phyloP scores from a whole-genome alignment of 2,329 filamentous ascomycete species.

The Chalaropsis thielavioides region DNA sequence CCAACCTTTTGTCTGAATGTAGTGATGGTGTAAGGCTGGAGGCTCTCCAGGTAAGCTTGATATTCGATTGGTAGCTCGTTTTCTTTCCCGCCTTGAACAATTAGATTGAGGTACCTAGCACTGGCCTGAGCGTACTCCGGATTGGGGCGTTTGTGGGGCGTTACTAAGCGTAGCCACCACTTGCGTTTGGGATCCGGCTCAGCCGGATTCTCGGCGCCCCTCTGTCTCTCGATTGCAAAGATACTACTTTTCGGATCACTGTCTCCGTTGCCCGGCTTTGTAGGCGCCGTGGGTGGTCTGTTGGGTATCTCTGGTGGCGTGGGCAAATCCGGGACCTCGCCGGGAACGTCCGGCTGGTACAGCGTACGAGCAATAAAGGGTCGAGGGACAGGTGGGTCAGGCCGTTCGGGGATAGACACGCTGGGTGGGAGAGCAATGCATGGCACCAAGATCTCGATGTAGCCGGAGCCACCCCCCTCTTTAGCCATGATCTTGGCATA shows the following conservation, averaged over 20 bases:
- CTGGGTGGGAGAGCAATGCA: constrained; percentile 54
- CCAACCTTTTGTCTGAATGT: constrained; percentile 52
- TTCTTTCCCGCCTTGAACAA: constrained; percentile 65
- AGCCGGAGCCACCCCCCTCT: constrained; percentile 75
- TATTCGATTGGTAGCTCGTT: constrained; percentile 70
- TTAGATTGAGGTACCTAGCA: constrained; percentile 64
- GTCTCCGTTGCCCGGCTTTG: constrained; percentile 17
- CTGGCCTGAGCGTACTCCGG: constrained; percentile 69
- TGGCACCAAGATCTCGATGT: constrained; percentile 66
- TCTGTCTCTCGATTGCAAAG: neutral
- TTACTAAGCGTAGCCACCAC: constrained; percentile 35
- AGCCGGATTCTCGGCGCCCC: constrained; percentile 18
- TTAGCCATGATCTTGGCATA: constrained; percentile 78
- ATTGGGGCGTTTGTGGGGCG: constrained; percentile 41
- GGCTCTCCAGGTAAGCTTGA: constrained; percentile 51
- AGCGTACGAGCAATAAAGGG: constrained; percentile 78
- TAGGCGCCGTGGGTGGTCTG: constrained; percentile 22
- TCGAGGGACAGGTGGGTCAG: constrained; percentile 37
- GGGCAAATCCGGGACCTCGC: constrained; percentile 36
- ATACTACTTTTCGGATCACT: neutral
- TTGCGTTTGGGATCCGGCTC: constrained; percentile 19
- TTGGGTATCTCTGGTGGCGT: constrained; percentile 23
- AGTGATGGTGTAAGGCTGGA: constrained; percentile 60
- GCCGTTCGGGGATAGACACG: constrained; percentile 47
- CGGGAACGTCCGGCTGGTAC: constrained; percentile 32